Conservation (phyloP, 139 green algal genomes). For the Edaphochlamys debaryana region DNA sequence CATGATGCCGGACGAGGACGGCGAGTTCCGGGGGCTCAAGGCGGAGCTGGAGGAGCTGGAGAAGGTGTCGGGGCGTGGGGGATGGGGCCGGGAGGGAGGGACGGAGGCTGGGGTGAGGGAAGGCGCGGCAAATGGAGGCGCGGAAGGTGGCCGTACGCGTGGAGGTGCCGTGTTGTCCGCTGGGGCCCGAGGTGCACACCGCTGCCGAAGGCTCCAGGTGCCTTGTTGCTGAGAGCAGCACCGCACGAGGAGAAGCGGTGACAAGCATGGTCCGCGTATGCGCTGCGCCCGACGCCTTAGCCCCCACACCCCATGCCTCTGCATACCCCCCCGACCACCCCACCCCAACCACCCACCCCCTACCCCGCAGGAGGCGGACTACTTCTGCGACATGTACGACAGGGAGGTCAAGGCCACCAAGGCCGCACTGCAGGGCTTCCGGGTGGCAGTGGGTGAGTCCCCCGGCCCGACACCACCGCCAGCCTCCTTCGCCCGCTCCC, state of each 20-base stretch:
- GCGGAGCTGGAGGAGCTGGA: slow-evolving; percentile 33
- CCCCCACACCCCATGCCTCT: too few species aligned
- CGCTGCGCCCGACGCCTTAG: too few species aligned
- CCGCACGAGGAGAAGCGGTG: too few species aligned
- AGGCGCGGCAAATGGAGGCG: too few species aligned
- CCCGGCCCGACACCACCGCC: not conserved
- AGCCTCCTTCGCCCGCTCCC: not conserved
- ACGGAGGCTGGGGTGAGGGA: too few species aligned
- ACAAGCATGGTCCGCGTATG: too few species aligned
- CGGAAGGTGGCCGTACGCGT: not conserved
- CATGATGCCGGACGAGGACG: slow-evolving; percentile 34
- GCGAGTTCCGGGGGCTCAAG: slow-evolving; percentile 22
- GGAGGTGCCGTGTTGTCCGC: too few species aligned
- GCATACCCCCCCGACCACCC: too few species aligned
- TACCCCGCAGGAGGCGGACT: slow-evolving; percentile 20
- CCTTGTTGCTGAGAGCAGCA: not conserved
- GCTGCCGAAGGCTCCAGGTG: not conserved
- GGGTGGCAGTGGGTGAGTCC: slow-evolving; percentile 8
- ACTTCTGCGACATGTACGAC: slow-evolving; percentile 27
- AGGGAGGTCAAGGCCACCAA: not conserved
- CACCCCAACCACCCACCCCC: not conserved
- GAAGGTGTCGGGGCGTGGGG: not conserved
- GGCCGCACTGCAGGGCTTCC: not conserved
- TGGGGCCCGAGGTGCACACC: too few species aligned
- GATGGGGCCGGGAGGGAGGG: not conserved